Evolutionary conservation across 2,329 filamentous ascomycete genomes (phyloP), one percentile per base, ranked within the genome.

Genomic region (Colletotrichum echinochloae): DNA sequence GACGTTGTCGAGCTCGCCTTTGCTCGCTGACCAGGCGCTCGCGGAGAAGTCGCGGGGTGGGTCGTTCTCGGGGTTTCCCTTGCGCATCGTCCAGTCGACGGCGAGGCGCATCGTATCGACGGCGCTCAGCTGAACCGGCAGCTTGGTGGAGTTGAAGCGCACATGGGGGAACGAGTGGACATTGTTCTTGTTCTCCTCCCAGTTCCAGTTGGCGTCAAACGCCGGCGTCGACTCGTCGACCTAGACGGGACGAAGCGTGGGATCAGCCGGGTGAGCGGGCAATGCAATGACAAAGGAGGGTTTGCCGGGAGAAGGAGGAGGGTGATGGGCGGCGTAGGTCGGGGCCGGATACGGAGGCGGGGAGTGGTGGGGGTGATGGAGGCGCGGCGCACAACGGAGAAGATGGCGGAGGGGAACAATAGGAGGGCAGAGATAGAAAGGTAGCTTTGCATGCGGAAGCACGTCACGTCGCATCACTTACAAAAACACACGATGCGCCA

Each of bases 101-200:
- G 73, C 71, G 59, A 79, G 72, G 20, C 66, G 64, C 44, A 79
- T 69, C 60, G 75, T 67, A 57, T 75, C 75, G 63, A 79, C 77
- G 72, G 75, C 77, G 52, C 75, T 74, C 66, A 79, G 64, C 71
- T 74, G 57, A 26, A 73, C 72, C 16, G 78, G 77, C 18, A 79
- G 74, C 39, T 73, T 66, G 8, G 70, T 71, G 54, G 75, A 73
- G 35, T 74, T 73, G 59, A 79, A 74, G 54, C 78, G 78, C 48
- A 79, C 78, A 73, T 79, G 78, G 64, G 78, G 78, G 70, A 76
- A 79, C 5, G 78, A 79, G 61, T 79, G 77, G 30, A 79, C 78
- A 7, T 73, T 72, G 23, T 71, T 70, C 8, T 73, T 72, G 46
- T 76, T 68, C 57, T 71, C 73, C 9, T 74, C 73, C 78, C 78